Percentiles rank a stretch among this genome's conserved stretches.
These are phyloP conservation scores for Talaromyces verruculosus DNA, from an alignment of 2,329 filamentous ascomycete species.

Conservation along the genomic window DNA sequence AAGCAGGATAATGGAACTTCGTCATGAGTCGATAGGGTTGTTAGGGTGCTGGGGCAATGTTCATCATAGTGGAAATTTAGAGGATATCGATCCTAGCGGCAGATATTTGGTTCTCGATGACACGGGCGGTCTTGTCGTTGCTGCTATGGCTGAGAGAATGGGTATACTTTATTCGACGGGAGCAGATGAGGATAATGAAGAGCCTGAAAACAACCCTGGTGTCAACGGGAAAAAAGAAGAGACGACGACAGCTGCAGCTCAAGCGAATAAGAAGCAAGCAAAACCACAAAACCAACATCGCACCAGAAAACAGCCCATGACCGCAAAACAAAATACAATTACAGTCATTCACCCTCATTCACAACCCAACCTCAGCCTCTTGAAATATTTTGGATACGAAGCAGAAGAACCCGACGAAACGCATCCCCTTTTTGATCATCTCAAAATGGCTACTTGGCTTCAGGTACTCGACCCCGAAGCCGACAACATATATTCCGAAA, in stretches of 20 bases:
- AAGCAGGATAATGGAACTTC: constrained; percentile 76
- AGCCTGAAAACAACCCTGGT: constrained; percentile 20
- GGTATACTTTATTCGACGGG: constrained; percentile 65
- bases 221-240: constrained; percentile 24
- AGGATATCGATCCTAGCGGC: constrained; percentile 48
- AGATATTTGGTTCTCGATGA: constrained; percentile 85
- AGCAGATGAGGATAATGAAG: constrained; percentile 30
- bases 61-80: constrained; percentile 62
- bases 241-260: not conserved
- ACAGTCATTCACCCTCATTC: constrained; percentile 60
- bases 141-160: constrained; percentile 85
- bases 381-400: constrained; percentile 90
- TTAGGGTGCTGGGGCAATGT: constrained; percentile 88
- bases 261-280: not conserved
- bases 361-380: constrained; percentile 81
- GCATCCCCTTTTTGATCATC: constrained; percentile 78
- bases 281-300: constrained; percentile 20
- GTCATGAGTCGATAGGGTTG: constrained; percentile 78
- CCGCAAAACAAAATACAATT: constrained; percentile 59
- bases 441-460: constrained; percentile 86
- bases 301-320: constrained; percentile 34
- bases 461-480: constrained; percentile 76
- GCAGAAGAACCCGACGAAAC: constrained; percentile 59
- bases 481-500: constrained; percentile 70
- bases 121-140: constrained; percentile 77